Conservation (phyloP, 176 grass and related monocot species). For the Secale cereale region DNA sequence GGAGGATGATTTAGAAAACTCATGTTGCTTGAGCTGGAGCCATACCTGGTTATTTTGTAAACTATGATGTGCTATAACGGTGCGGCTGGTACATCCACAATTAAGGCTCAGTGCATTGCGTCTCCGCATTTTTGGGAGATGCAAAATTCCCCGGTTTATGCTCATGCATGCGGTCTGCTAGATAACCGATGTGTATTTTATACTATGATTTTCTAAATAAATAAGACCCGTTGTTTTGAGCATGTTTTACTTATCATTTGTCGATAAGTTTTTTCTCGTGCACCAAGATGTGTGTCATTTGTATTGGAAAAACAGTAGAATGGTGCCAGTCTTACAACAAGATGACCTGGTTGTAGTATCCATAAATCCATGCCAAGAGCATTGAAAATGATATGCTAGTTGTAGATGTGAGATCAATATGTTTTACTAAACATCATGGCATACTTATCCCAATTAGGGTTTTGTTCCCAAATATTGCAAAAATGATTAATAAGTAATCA, state of each 20-base stretch:
- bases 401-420: too few relatives aligned
- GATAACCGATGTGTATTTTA: conserved; percentile 1
- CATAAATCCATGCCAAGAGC: too few relatives aligned
- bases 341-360: too few relatives aligned
- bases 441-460: too few relatives aligned
- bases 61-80: conserved; percentile 15
- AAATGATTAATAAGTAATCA: too few relatives aligned
- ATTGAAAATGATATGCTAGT: too few relatives aligned
- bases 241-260: background rate
- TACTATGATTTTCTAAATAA: conserved; percentile 19
- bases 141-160: background rate
- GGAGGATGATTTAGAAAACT: conserved; percentile 26
- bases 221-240: background rate
- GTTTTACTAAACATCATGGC: too few relatives aligned
- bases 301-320: background rate
- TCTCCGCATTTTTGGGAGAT: background rate
- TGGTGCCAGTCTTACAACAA: background rate
- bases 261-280: background rate
- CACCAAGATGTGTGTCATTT: background rate
- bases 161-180: background rate
- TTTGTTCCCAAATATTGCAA: too few relatives aligned
- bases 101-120: background rate
- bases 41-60: background rate
- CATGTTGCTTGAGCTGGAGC: background rate
- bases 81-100: background rate